phyloP scores from a whole-genome alignment of 352 stramenopile species.

The Phytophthora cajani region DNA sequence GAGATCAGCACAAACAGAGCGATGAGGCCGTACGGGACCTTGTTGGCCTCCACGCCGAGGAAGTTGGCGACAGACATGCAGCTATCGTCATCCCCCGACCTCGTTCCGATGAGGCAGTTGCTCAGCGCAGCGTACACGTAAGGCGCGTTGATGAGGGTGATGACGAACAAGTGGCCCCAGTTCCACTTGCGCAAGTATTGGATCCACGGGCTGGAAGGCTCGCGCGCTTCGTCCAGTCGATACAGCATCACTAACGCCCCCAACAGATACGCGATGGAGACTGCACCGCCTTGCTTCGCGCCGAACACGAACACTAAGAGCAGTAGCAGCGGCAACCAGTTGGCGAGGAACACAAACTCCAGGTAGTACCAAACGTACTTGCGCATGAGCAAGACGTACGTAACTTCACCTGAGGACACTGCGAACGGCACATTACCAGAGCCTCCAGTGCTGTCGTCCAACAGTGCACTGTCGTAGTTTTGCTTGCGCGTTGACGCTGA shows the following conservation, averaged over 20 bases:
- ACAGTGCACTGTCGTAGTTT: conserved; percentile 1
- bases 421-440: conserved; percentile 5
- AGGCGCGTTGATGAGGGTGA: conserved; percentile 73
- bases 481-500: conserved; percentile 24
- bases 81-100: conserved; percentile 28
- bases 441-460: conserved; percentile 14
- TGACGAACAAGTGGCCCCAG: conserved; percentile 83
- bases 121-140: conserved; percentile 63
- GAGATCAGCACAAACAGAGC: conserved; percentile 84
- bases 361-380: conserved; percentile 78
- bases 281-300: conserved; percentile 67
- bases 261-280: conserved; percentile 82
- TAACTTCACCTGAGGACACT: conserved; percentile 41
- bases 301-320: conserved; percentile 80
- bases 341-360: conserved; percentile 65
- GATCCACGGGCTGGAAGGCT: conserved; percentile 69
- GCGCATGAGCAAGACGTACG: conserved; percentile 64
- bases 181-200: conserved; percentile 82
- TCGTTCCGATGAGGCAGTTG: conserved; percentile 50
- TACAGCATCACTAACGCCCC: conserved; percentile 79
- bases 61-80: conserved; percentile 80
- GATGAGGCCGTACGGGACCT: conserved; percentile 71
- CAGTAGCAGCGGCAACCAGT: conserved; percentile 75
- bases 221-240: conserved; percentile 70
- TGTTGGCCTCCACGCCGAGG: conserved; percentile 63